Evolutionary conservation across 108 stramenopile genomes (phyloP), one percentile per base, ranked within the genome.

Genomic region (Skeletonema menzelii): DNA sequence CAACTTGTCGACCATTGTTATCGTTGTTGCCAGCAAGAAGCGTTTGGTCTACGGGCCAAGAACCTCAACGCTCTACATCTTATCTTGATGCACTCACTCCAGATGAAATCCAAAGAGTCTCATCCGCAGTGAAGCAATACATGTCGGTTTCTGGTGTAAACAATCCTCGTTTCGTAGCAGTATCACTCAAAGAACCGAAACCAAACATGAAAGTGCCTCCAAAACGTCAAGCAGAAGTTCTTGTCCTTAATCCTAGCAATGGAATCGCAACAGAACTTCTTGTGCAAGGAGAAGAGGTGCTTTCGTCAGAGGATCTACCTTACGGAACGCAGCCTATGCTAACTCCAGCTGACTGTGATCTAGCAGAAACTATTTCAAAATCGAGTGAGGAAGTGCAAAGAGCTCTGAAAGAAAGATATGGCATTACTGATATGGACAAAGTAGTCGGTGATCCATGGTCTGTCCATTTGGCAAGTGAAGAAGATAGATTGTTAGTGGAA

Each of bases 391-490:
- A 82, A 42, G 73, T 89, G 5, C 56, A 56, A 28, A 34, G n/a
- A 13, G 64, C 68, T 31, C 34, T 89, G 49, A 31, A 62, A 40
- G 84, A 86, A 27, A 72, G 86, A 8, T 88, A 88, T 63, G 82
- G 72, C 7, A 86, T 88, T 27, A 56, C 58, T 11, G 78, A 84
- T 68, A 65, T 85, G 56, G 46, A 71, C 3, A 40, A 69, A 10
- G 84, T 90, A 8, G 87, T 84, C 0, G 69, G 69, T 49, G 89
- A 90, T 76, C 87, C 89, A 0, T 90, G 89, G 89, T 82, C 81
- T 38, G 80, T 87, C 4, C 85, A 90, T 65, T 47, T 89, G 31
- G 85, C 87, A 1, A 42, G 38, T 20, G 67, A 73, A 11, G 79
- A 60, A 30, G 85, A 83, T 17, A 5, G 10, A 12, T 70, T 75